A percentile compares a stretch with the other conserved stretches of the same genome.
These are phyloP conservation scores for Trichoderma parareesei DNA, from an alignment of 495 filamentous ascomycete genomes.

Conservation along the genomic window DNA sequence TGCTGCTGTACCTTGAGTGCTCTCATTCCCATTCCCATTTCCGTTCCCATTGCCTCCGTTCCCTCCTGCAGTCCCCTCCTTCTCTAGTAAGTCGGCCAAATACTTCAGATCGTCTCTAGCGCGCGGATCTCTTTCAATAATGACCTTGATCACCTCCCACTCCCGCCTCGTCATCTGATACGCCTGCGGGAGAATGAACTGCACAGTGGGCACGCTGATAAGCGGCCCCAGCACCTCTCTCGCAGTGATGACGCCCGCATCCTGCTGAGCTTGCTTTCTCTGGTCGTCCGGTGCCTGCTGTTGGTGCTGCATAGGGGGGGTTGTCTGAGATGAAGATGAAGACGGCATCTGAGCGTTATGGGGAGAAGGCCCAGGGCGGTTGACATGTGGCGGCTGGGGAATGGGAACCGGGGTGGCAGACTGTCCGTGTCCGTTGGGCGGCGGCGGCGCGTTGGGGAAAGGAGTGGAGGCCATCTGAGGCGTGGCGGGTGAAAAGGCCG, in stretches of 20 bases:
- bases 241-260: constrained; percentile 21
- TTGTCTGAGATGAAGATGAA: constrained; percentile 11
- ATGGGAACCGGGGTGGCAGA: constrained; percentile 8
- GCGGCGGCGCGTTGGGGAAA: constrained; percentile 5
- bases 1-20: constrained; percentile 11
- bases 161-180: constrained; percentile 53
- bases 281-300: constrained; percentile 16
- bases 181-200: constrained; percentile 59
- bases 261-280: constrained; percentile 23
- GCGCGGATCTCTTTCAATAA: constrained; percentile 45
- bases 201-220: constrained; percentile 52
- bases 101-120: constrained; percentile 40
- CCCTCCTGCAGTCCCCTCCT: constrained; percentile 22
- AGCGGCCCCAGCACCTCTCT: constrained; percentile 51
- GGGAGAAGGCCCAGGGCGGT: constrained; percentile 22
- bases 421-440: constrained; percentile 12
- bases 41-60: constrained; percentile 5
- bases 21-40: neutral
- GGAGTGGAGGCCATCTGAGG: constrained; percentile 32
- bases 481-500: constrained; percentile 40
- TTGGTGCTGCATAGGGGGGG: constrained; percentile 18
- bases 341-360: neutral
- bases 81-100: constrained; percentile 39
- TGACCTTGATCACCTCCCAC: constrained; percentile 54
- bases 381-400: constrained; percentile 20